Evolutionary conservation across 2,329 filamentous ascomycete species (phyloP).

Genomic region (Colletotrichum brevisporum): DNA sequence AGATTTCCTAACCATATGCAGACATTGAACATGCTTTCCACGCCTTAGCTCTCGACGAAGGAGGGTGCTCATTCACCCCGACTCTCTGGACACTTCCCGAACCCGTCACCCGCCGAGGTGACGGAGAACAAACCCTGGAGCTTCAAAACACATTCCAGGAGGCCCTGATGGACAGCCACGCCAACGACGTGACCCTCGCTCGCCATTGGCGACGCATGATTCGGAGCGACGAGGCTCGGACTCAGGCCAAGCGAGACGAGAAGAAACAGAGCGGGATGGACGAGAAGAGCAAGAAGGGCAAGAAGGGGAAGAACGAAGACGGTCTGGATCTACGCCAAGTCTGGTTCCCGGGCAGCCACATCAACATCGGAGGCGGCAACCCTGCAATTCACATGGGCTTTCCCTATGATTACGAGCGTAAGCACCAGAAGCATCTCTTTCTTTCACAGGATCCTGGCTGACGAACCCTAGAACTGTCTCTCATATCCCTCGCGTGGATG

Average conservation of each 20-base stretch:
- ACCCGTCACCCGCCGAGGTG: no score
- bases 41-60: slow-evolving; percentile 24
- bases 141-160: no score
- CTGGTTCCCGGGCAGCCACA: slow-evolving; percentile 33
- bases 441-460: background rate
- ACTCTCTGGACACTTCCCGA: slow-evolving; percentile 15
- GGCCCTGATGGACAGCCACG: no score
- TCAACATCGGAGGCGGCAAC: slow-evolving; percentile 32
- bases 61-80: background rate
- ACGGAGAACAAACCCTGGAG: no score
- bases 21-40: slow-evolving; percentile 22
- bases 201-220: no score
- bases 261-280: no score
- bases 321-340: slow-evolving; percentile 18
- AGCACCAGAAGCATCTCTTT: background rate
- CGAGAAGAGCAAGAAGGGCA: no score
- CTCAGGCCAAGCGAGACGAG: no score
- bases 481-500: slow-evolving; percentile 42
- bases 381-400: background rate
- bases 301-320: no score
- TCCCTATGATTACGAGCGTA: slow-evolving; percentile 23
- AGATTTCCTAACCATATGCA: background rate
- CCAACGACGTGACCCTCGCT: no score
- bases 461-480: slow-evolving; percentile 28
- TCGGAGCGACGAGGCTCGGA: no score